These are phyloP conservation scores for Cladophialophora exuberans DNA, from an alignment of 2,329 filamentous ascomycete genomes.

Conservation along the genomic window DNA sequence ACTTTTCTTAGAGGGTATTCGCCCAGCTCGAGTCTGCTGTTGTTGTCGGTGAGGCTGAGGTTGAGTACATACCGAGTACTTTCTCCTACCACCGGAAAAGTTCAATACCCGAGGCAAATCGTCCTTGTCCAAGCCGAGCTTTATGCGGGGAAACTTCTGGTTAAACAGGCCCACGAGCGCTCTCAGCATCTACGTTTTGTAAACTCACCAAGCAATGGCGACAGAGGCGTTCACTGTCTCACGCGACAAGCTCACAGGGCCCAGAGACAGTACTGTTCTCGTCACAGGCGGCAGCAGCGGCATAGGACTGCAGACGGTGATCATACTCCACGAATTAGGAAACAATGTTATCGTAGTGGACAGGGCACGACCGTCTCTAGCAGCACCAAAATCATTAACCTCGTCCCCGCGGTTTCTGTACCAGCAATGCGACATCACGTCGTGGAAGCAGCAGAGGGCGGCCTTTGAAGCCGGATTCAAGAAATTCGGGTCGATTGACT, in stretches of 20 bases:
- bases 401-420: slow-evolving; percentile 38
- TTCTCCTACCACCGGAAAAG: background rate
- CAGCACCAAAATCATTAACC: slow-evolving; percentile 38
- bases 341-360: slow-evolving; percentile 50
- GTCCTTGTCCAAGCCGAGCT: background rate
- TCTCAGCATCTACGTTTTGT: too few species aligned
- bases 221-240: slow-evolving; percentile 33
- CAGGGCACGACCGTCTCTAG: slow-evolving; percentile 31
- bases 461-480: slow-evolving; percentile 47
- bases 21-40: too few species aligned
- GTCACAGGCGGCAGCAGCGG: slow-evolving; percentile 47
- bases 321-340: slow-evolving; percentile 41
- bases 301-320: slow-evolving; percentile 47
- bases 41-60: too few species aligned
- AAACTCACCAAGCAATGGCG: slow-evolving; percentile 2
- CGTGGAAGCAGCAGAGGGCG: slow-evolving; percentile 49
- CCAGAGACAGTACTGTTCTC: slow-evolving; percentile 36
- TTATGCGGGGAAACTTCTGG: background rate
- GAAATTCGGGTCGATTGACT: slow-evolving; percentile 50
- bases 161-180: too few species aligned
- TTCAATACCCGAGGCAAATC: background rate
- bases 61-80: too few species aligned
- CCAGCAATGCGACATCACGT: slow-evolving; percentile 50
- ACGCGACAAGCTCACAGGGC: slow-evolving; percentile 36
- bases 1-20: too few species aligned